A percentile compares a stretch with the other conserved stretches of the same genome.
These are phyloP conservation scores for Vachellia collinsii DNA, from an alignment of 306 rosid species.

Conservation along the genomic window DNA sequence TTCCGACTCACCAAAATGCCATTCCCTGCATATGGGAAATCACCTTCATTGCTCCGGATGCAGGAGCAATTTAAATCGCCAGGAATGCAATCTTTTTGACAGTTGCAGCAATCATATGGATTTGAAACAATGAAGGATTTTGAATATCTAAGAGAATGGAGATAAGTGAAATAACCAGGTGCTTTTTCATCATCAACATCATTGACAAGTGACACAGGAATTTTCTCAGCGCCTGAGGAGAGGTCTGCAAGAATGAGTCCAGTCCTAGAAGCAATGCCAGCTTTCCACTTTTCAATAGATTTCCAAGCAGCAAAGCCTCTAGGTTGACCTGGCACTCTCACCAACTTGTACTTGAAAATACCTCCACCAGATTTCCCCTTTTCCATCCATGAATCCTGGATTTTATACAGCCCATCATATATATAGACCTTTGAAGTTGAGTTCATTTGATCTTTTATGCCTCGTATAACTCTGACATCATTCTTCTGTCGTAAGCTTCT, in stretches of 20 bases:
- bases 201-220: slow-evolving; percentile 70
- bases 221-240: slow-evolving; percentile 61
- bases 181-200: slow-evolving; percentile 65
- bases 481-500: slow-evolving; percentile 56
- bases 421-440: slow-evolving; percentile 53
- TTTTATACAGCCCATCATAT: slow-evolving; percentile 72
- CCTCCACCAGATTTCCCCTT: slow-evolving; percentile 59
- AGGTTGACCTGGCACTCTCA: slow-evolving; percentile 61
- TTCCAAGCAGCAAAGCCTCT: slow-evolving; percentile 58
- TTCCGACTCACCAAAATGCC: slow-evolving; percentile 58
- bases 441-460: slow-evolving; percentile 51
- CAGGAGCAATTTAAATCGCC: slow-evolving; percentile 68
- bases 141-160: slow-evolving; percentile 57
- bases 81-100: slow-evolving; percentile 55
- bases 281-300: slow-evolving; percentile 63
- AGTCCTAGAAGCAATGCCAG: slow-evolving; percentile 49
- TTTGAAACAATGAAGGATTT: slow-evolving; percentile 56
- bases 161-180: slow-evolving; percentile 64
- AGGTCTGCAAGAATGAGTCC: slow-evolving; percentile 69
- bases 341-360: slow-evolving; percentile 69
- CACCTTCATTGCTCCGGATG: slow-evolving; percentile 61
- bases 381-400: slow-evolving; percentile 64
- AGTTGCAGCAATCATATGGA: slow-evolving; percentile 57
- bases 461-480: slow-evolving; percentile 70
- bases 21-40: slow-evolving; percentile 56